A percentile compares a stretch with the other conserved stretches of the same genome.
Conservation (phyloP, 2,329 filamentous ascomycete species). For the Microcyclospora tardicrescens region DNA sequence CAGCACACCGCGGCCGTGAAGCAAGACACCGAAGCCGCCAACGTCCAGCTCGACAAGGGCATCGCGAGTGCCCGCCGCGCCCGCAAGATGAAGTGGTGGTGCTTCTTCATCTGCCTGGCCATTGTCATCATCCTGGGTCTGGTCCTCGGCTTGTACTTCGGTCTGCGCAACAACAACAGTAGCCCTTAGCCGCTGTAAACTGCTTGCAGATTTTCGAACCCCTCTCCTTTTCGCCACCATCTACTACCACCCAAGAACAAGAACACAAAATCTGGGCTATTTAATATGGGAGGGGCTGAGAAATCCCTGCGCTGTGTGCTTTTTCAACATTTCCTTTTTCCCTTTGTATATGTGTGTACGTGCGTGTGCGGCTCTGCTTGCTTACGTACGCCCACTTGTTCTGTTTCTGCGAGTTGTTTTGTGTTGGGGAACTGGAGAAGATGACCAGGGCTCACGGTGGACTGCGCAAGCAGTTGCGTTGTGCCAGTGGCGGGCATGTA, state of each 20-base stretch:
- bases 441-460: no score
- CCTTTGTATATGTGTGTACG: slow-evolving; percentile 1
- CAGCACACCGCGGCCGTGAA: slow-evolving; percentile 52
- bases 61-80: slow-evolving; percentile 53
- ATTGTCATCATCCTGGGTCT: slow-evolving; percentile 39
- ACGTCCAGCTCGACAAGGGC: slow-evolving; percentile 54
- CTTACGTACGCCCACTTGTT: slow-evolving; percentile 3
- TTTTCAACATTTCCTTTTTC: no score
- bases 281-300: no score
- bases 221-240: background rate
- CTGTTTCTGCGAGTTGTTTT: no score
- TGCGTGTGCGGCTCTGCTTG: slow-evolving; percentile 3
- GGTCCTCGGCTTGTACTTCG: slow-evolving; percentile 37
- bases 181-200: no score
- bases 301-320: no score
- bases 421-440: no score
- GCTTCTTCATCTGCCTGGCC: slow-evolving; percentile 43
- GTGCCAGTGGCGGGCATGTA: no score
- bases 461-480: no score
- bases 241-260: background rate
- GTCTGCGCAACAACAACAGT: slow-evolving; percentile 16
- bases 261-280: background rate
- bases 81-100: slow-evolving; percentile 74
- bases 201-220: background rate
- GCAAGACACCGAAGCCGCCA: slow-evolving; percentile 55